A percentile compares a stretch with the other conserved stretches of the same genome.
Evolutionary conservation across 2,329 filamentous ascomycete species (phyloP).

Genomic region (Nigrograna mackinnonii): DNA sequence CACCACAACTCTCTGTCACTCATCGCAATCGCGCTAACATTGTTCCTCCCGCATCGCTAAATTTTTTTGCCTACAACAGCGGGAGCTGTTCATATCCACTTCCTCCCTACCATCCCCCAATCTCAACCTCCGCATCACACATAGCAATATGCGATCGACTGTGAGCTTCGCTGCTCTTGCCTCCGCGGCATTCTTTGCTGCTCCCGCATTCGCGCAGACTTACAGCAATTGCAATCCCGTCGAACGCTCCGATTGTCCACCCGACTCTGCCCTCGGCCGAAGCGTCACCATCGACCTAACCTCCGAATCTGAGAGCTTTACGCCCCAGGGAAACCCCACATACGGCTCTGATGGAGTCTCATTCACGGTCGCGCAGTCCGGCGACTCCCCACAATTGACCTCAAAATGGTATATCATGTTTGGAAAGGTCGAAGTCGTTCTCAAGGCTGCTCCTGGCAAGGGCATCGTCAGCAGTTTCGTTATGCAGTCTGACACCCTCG

Average conservation of each 20-base stretch:
- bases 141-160: constrained; percentile 34
- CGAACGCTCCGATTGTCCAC: constrained; percentile 63
- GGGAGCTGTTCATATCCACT: constrained; percentile 1
- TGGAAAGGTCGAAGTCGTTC: constrained; percentile 80
- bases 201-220: constrained; percentile 53
- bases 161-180: constrained; percentile 42
- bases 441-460: constrained; percentile 84
- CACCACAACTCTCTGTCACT: background rate
- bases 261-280: constrained; percentile 80
- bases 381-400: constrained; percentile 82
- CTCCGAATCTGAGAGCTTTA: constrained; percentile 76
- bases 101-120: constrained; percentile 3
- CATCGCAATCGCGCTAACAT: no score
- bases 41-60: background rate
- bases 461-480: constrained; percentile 95
- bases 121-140: constrained; percentile 8
- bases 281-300: constrained; percentile 84
- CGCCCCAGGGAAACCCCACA: constrained; percentile 67
- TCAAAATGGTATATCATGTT: constrained; percentile 99
- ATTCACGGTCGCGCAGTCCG: constrained; percentile 77
- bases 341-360: constrained; percentile 78
- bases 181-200: constrained; percentile 42
- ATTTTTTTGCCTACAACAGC: background rate
- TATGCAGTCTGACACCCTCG: constrained; percentile 85
- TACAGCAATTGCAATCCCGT: constrained; percentile 61